Evolutionary conservation across 2,329 filamentous ascomycete species (phyloP), one percentile per base, ranked within the genome.

Genomic region (Gnomoniopsis smithogilvyi): DNA sequence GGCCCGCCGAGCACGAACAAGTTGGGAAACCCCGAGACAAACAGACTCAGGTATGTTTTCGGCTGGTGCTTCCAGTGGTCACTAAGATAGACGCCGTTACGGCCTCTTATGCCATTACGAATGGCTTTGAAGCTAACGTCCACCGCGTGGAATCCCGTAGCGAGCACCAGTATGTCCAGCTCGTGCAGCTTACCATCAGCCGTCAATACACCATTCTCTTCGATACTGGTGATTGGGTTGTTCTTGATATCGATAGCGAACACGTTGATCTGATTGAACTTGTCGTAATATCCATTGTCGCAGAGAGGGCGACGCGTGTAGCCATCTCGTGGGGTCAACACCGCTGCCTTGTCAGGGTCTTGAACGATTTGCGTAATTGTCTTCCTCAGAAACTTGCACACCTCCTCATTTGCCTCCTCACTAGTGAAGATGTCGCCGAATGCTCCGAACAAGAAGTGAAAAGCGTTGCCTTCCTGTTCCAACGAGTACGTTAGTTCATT

Each of bases 211-310:
- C 78, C 79, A 0, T 62, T 70, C 1, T 67, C 64, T 0, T 69
- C 74, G 21, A 80, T 72, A 14, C 68, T 64, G 3, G 65, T 65
- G 60, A 84, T 79, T 0, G 75, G 71, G 2, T 72, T 75, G 8
- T 71, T 65, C 15, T 74, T 76, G 17, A 81, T 62, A 47, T 78
- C 70, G 1, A 83, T 70, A 4, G 82, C 60, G 0, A 76, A 64
- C 2, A 82, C 77, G 33, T 80, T 76, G 1, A 71, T 67, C n/a
- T 71, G 72, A 60, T 81, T 75, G 56, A 78, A 74, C 2, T 74
- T 70, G 60, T 84, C 80, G 62, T 77, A 84, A 65, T 80, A 83
- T 38, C 71, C 68, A 36, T 76, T 68, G 62, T 83, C 80, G 0
- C 22, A 30, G 12, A 30, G 47, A 83, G 70, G 0, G 70, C 74